A percentile compares a stretch with the other conserved stretches of the same genome.
Evolutionary conservation across 2,329 filamentous ascomycete genomes (phyloP).

Genomic region (Leptographium galeiforme): DNA sequence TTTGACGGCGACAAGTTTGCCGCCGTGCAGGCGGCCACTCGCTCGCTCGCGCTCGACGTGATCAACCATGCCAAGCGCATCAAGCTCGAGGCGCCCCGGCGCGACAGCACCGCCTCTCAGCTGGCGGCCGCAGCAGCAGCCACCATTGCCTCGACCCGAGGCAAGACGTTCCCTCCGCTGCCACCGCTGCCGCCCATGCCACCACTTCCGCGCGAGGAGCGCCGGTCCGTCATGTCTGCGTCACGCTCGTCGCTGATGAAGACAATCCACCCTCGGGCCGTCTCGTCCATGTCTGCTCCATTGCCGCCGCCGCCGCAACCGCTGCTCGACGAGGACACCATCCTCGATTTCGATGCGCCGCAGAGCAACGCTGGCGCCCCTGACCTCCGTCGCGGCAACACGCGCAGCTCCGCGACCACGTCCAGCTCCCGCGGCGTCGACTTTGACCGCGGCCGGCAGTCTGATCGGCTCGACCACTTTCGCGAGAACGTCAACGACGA

Average conservation of each 20-base stretch:
- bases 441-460: background rate
- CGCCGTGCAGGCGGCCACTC: conserved; percentile 25
- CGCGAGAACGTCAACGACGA: background rate
- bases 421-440: background rate
- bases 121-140: background rate
- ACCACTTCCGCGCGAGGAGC: conserved; percentile 3
- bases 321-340: conserved; percentile 3
- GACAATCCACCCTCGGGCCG: conserved; percentile 1
- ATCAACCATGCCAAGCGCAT: conserved; percentile 23
- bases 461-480: background rate
- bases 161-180: conserved; percentile 15
- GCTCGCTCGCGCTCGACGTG: conserved; percentile 25
- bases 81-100: conserved; percentile 14
- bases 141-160: background rate
- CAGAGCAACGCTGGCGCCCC: background rate
- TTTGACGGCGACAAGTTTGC: conserved; percentile 23
- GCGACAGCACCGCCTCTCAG: conserved; percentile 1
- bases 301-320: background rate
- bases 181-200: conserved; percentile 14
- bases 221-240: conserved; percentile 1
- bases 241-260: conserved; percentile 3
- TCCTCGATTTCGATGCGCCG: background rate
- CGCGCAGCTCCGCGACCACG: conserved; percentile 7
- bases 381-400: conserved; percentile 5
- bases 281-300: background rate